These are phyloP conservation scores for Zymoseptoria tritici DNA, from an alignment of 2,329 filamentous ascomycete genomes.

Conservation along the genomic window DNA sequence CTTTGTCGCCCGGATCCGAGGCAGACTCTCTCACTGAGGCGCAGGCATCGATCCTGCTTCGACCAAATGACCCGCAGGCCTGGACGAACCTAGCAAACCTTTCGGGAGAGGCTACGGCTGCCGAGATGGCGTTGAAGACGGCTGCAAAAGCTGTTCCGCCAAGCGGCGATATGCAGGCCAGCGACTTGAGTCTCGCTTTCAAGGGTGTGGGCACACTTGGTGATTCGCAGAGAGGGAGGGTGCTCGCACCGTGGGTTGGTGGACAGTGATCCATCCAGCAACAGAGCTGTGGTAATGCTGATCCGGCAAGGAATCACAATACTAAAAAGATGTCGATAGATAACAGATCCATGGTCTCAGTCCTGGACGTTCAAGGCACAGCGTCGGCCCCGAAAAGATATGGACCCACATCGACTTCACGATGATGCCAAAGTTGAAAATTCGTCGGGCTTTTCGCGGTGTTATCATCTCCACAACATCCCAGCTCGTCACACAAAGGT, in stretches of 20 bases:
- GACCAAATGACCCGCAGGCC: constrained; percentile 68
- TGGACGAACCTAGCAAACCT: constrained; percentile 68
- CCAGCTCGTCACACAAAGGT: background rate
- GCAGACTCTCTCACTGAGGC: constrained; percentile 56
- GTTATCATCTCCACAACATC: background rate
- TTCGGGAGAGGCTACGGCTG: constrained; percentile 48
- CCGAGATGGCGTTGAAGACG: constrained; percentile 76
- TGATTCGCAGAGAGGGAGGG: constrained; percentile 69
- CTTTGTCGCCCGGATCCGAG: constrained; percentile 42
- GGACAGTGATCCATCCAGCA: background rate
- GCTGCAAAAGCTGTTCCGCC: constrained; percentile 69
- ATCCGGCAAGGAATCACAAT: too few species aligned
- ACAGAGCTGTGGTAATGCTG: background rate
- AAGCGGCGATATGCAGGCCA: constrained; percentile 57
- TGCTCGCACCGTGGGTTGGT: constrained; percentile 69
- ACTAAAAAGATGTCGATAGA: background rate
- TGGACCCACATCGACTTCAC: background rate
- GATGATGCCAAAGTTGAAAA: background rate
- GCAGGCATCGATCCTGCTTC: constrained; percentile 70
- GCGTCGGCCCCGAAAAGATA: background rate
- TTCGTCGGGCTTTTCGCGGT: background rate
- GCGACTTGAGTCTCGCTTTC: constrained; percentile 65
- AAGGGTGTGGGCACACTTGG: constrained; percentile 62
- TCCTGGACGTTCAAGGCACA: background rate
- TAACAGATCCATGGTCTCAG: background rate